These are phyloP conservation scores for Lodderomyces orthopsilosis DNA, from an alignment of 1,139 yeast species.

Conservation along the genomic window DNA sequence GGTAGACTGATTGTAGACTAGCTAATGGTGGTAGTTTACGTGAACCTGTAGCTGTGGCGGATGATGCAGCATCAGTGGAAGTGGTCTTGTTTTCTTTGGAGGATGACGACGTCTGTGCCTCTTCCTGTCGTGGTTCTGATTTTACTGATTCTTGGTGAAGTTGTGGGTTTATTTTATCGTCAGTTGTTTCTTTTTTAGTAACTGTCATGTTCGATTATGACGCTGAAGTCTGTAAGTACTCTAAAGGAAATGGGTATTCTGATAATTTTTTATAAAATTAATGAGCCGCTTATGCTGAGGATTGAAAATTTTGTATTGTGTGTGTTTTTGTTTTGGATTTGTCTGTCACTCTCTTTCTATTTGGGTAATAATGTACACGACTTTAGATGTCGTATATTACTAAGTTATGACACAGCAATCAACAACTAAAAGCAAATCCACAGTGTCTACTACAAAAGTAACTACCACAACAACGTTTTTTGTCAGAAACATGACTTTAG, in stretches of 20 bases:
- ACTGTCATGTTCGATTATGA: not conserved
- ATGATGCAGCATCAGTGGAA: slow-evolving; percentile 1
- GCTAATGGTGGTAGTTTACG: slow-evolving; percentile 6
- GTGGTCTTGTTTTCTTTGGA: not conserved
- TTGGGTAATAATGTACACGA: not conserved
- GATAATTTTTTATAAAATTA: not conserved
- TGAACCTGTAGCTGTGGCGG: not conserved
- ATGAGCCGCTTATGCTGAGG: slow-evolving; percentile 7
- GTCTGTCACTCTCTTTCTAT: too few species aligned
- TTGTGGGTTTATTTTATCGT: not conserved
- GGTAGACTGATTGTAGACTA: slow-evolving; percentile 4
- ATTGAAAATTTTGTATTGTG: not conserved
- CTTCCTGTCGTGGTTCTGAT: not conserved
- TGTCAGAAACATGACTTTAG: too few species aligned
- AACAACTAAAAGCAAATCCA: too few species aligned
- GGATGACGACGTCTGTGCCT: not conserved
- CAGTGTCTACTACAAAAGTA: too few species aligned
- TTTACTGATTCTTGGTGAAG: not conserved
- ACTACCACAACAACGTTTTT: too few species aligned
- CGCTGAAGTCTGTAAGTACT: too few species aligned
- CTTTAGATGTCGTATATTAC: not conserved
- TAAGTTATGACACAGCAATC: too few species aligned
- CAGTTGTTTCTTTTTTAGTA: not conserved
- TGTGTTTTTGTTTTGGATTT: too few species aligned
- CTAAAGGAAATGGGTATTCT: too few species aligned